Evolutionary conservation across 805 yeast genomes (phyloP), one percentile per base, ranked within the genome.

Genomic region (Nakazawaea ambrosiae): DNA sequence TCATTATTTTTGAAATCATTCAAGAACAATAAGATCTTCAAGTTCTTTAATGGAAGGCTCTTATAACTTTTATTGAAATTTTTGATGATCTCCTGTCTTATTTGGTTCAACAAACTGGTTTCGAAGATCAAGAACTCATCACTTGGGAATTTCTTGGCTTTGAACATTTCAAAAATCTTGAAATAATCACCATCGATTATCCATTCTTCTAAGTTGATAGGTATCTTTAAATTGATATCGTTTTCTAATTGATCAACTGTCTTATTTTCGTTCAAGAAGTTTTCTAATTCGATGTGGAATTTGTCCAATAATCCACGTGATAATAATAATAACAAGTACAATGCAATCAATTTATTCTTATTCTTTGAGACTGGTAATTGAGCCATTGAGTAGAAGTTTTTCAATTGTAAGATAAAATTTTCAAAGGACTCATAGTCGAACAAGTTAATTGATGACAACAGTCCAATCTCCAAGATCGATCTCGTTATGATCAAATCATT

Each of bases 171-270:
- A 82, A 92, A 84, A 32, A 89, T 90, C 59, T 85, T 85, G 58
- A 87, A 92, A 60, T 89, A 92, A 46, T 90, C 83, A 30, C 98
- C 98, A 62, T 92, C 97, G 81, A 90, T 87, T 47, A 92, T 73
- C 82, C 94, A 86, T 47, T 85, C 79, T 58, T 92, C 97, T 49
- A 92, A 77, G 48, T 79, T 78, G 37, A 90, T 79, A 18, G 97
- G 97, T 56, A 88, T 88, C 33, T 76, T 73, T 48, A 90, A 66
- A 55, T 70, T 85, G 47, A 70, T 66, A 55, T 85, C 95, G 25
- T 69, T 66, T 48, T 86, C 90, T 44, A 75, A 65, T 37, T 69
- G 68, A 43, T 63, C 67, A 31, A 61, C 44, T 56, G 54, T 49
- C 50, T 65, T 38, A 16, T 55, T 53, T 35, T 63, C 60, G 48